Conservation (phyloP, 2,329 filamentous ascomycete species). For the Aureobasidium sp. region DNA sequence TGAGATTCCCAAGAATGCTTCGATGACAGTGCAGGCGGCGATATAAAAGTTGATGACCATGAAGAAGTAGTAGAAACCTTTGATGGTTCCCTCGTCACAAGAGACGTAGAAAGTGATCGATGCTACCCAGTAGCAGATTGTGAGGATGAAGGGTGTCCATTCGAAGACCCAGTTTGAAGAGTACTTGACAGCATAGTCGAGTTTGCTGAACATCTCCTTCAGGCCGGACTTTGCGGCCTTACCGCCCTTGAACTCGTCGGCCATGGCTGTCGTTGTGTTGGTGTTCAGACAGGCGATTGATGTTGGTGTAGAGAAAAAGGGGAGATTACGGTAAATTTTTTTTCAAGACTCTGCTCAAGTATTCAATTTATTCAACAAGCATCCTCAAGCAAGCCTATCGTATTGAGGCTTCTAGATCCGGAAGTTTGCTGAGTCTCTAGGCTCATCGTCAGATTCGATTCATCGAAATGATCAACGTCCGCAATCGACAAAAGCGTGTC, state of each 20-base stretch:
- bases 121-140: constrained; percentile 25
- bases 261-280: background rate
- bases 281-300: background rate
- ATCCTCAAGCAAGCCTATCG: background rate
- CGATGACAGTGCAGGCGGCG: constrained; percentile 24
- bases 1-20: constrained; percentile 27
- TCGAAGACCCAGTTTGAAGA: constrained; percentile 26
- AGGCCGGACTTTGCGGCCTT: constrained; percentile 1
- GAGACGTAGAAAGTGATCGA: constrained; percentile 26
- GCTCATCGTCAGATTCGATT: background rate
- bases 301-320: background rate
- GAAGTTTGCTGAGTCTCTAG: constrained; percentile 7
- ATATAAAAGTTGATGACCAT: constrained; percentile 29
- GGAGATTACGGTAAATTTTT: constrained; percentile 1
- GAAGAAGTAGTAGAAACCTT: constrained; percentile 29
- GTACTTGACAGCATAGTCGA: constrained; percentile 1
- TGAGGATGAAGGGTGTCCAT: constrained; percentile 26
- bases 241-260: constrained; percentile 6
- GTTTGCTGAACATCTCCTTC: background rate
- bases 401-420: background rate
- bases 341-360: background rate
- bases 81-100: constrained; percentile 23
- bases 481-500: background rate
- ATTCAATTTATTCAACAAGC: constrained; percentile 5
- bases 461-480: constrained; percentile 8